phyloP scores from a whole-genome alignment of 352 stramenopile species.

The Globisporangium cylindrosporum region DNA sequence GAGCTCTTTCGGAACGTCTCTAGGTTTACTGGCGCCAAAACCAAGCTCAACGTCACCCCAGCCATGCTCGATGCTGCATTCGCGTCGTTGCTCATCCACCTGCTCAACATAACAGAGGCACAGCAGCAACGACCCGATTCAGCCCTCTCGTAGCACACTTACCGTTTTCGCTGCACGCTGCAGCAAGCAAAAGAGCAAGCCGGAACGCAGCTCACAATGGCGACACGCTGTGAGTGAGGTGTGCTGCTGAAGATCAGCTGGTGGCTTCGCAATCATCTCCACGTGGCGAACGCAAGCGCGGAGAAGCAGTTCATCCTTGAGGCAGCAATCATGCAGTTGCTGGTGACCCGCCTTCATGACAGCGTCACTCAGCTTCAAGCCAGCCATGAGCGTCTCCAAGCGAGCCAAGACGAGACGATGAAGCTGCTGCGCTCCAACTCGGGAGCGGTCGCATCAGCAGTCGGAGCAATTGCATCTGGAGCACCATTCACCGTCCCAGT shows the following conservation, averaged over 20 bases:
- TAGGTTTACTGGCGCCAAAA: neutral
- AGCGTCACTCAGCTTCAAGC: neutral
- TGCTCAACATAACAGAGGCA: neutral
- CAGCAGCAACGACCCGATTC: neutral
- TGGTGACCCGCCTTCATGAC: neutral
- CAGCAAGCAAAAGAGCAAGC: neutral
- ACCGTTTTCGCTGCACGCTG: neutral
- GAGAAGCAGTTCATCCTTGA: constrained; percentile 1
- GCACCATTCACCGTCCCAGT: too few relatives aligned
- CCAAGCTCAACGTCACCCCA: neutral
- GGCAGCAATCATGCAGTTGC: neutral
- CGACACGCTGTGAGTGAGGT: neutral
- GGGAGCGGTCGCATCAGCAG: neutral
- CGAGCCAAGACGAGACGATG: neutral
- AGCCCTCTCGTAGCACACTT: neutral
- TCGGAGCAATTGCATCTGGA: too few relatives aligned
- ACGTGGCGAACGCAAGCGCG: too few relatives aligned
- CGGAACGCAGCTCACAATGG: neutral
- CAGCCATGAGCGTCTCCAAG: neutral
- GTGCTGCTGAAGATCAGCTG: neutral
- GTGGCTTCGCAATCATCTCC: neutral
- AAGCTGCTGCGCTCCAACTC: neutral
- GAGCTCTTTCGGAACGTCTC: neutral
- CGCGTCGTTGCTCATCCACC: neutral
- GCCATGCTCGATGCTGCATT: neutral